Evolutionary conservation across 352 stramenopile species (phyloP).

Genomic region (Elongisporangium prolatum): DNA sequence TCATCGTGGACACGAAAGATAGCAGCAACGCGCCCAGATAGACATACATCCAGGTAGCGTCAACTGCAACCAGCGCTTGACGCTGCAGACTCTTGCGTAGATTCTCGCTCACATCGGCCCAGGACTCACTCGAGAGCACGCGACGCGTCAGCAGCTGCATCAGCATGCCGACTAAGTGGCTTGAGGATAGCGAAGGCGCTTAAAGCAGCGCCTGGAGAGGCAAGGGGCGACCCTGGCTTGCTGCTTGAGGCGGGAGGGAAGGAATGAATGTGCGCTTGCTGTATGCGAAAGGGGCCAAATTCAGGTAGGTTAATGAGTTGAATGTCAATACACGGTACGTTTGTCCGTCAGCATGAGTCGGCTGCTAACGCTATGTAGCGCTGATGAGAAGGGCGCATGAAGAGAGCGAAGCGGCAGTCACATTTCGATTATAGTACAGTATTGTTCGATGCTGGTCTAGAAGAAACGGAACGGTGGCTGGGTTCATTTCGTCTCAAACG

Average conservation of each 20-base stretch:
- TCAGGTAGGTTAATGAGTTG: background rate
- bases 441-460: background rate
- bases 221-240: background rate
- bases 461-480: background rate
- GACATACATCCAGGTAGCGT: constrained; percentile 60
- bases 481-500: background rate
- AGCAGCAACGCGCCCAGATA: constrained; percentile 50
- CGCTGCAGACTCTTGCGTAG: background rate
- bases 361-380: too few species aligned
- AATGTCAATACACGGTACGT: background rate
- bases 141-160: background rate
- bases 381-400: background rate
- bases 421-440: background rate
- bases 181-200: background rate
- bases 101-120: background rate
- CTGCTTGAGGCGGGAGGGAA: background rate
- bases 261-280: background rate
- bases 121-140: background rate
- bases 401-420: too few species aligned
- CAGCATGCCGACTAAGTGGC: background rate
- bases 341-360: too few species aligned
- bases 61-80: background rate
- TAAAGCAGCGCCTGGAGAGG: background rate
- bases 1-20: constrained; percentile 43
- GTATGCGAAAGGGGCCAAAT: background rate